Base-by-base conservation (phyloP, 1,284 basidiomycete species). In the Cutaneotrichosporon sp. region DNA sequence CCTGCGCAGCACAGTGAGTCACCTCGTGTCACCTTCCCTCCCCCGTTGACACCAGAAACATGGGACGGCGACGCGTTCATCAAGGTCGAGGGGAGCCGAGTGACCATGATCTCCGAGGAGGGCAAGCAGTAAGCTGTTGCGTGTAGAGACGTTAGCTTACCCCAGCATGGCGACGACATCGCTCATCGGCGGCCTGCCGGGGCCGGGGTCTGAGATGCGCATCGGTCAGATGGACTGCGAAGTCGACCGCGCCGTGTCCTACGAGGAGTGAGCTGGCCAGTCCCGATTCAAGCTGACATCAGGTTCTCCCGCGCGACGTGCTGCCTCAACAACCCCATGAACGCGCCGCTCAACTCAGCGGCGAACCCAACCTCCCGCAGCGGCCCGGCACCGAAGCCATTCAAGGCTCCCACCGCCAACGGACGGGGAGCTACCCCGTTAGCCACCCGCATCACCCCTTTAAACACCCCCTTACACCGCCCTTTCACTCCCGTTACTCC, bases 191-290 rank as follows among this genome's bases (percentile, higher is more conserved):
- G 73, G 73, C 4, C 31, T 67, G 14, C 67, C 65, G 13, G 58
- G 58, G 8, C 50, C 67, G 33, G 70, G 76, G 36, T 50, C 63
- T 1, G 84, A 86, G 54, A 80, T 91, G 56, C 79, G 71, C 8
- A 74, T 93, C 8, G 85, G 87, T 1, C 84, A 84, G 36, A 89
- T 87, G 73, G 90, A 92, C 45, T 79, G 91, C 16, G 69, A 72
- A 34, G 67, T 77, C 2, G 75, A 78, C 53, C 64, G 68, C 9
- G 50, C 56, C 18, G 63, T 77, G 5, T 52, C 65, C 1, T 56
- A 54, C 7, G 70, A 71, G 10, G 74, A 74, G 75, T 77, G 45
- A 63, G 74, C 67, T 9, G 9, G 20, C 1, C 2, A 24, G 42
- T 6, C 22, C 8, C 29, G 3, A 18, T 27, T n/a, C 10, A 24